Base-by-base conservation (phyloP, 257 asterid species). In the Thymus mandschuricus region DNA sequence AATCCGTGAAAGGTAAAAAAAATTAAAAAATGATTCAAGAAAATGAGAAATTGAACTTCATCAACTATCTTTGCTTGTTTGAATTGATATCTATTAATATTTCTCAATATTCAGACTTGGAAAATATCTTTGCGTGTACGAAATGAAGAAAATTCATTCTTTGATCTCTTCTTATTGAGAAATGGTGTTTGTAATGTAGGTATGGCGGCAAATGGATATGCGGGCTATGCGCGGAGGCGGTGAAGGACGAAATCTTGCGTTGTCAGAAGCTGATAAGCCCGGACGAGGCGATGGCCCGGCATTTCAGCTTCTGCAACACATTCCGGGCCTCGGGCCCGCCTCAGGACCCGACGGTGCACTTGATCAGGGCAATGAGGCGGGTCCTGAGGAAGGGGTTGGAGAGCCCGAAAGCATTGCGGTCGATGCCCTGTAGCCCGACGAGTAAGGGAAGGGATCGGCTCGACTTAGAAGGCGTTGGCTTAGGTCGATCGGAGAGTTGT, bases 191-290 rank as follows among this genome's bases (percentile, higher is more conserved):
- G 5, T 46, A 11, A 10, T 64, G 60, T 73, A 83, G 96, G 30
- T 88, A 87, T 48, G 92, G 93, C 11, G 98, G 97, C 29, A 93
- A 93, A 75, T 94, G 98, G 98, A 83, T 94, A 10, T 94, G 97
- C 68, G 97, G 98, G 71, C 96, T 94, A 3, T 91, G 98, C 50
- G 90, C 91, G 3, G 97, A 94, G 78, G 98, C 98, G 3, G 93
- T 94, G 8, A 94, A 91, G 67, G 94, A 91, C 2, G 95, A 88
- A 74, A 81, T 79, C 54, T n/a, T 84, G 73, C 79, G 95, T 0
- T 82, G 88, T 28, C 83, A 71, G 27, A 84, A 84, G 81, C 79
- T 88, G 27, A 84, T 86, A 64, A 83, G 88, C 83, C 83, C 87
- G 45, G 92, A 88, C 6, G 95, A 88, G 64, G 95, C 95, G 2